These are phyloP conservation scores for Mycosphaerelloides madeirae DNA, from an alignment of 2,329 filamentous ascomycete species.

Conservation along the genomic window DNA sequence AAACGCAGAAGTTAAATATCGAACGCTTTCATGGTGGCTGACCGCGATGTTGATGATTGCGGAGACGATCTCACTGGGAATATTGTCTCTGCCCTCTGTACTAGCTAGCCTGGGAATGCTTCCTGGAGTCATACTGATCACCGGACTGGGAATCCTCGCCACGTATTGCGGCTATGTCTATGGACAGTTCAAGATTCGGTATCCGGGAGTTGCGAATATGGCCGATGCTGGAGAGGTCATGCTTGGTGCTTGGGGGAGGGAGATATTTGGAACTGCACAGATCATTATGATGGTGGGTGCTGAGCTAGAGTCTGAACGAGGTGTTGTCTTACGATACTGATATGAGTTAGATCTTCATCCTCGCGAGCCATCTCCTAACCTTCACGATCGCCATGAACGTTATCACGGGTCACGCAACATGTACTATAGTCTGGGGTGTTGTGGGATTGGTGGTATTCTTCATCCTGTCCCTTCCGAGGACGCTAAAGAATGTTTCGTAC, in stretches of 20 bases:
- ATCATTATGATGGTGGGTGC: constrained; percentile 6
- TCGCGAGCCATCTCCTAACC: constrained; percentile 64
- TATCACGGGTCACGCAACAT: constrained; percentile 57
- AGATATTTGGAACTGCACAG: constrained; percentile 57
- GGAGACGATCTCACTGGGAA: constrained; percentile 56
- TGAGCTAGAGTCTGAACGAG: background rate
- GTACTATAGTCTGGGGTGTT: constrained; percentile 61
- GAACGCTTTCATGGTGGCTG: constrained; percentile 47
- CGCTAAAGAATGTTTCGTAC: constrained; percentile 59
- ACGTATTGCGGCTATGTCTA: constrained; percentile 58
- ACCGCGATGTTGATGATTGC: constrained; percentile 47
- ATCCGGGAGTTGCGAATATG: constrained; percentile 52
- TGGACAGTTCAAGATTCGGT: constrained; percentile 53
- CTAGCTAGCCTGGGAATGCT: constrained; percentile 50
- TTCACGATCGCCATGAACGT: constrained; percentile 66
- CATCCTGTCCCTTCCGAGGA: constrained; percentile 56
- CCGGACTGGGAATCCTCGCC: constrained; percentile 51
- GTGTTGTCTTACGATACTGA: background rate
- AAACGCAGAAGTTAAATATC: constrained; percentile 43
- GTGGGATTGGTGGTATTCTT: constrained; percentile 56
- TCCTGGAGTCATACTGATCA: constrained; percentile 51
- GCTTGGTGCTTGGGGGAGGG: constrained; percentile 55
- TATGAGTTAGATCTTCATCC: constrained; percentile 56
- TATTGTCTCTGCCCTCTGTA: constrained; percentile 51
- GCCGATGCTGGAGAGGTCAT: constrained; percentile 63